Evolutionary conservation across 805 yeast genomes (phyloP).

Genomic region (Wickerhamiella bombiphila): DNA sequence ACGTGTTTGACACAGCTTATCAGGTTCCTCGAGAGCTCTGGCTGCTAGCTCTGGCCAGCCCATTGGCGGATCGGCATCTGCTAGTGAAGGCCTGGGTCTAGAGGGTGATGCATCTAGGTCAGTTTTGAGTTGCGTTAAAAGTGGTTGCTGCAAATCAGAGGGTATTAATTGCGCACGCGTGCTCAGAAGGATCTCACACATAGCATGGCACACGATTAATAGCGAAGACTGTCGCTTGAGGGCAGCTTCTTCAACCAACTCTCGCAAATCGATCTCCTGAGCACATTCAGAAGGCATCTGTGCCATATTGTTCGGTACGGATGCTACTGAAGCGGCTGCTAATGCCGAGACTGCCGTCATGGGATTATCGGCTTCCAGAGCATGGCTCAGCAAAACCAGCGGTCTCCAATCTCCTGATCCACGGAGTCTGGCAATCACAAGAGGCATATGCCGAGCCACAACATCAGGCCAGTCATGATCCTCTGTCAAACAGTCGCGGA

Average conservation of each 20-base stretch:
- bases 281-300: not conserved
- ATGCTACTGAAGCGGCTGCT: slow-evolving; percentile 15
- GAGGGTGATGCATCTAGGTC: not conserved
- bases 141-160: not conserved
- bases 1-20: not conserved
- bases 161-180: not conserved
- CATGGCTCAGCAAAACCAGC: slow-evolving; percentile 25
- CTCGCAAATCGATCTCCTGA: not conserved
- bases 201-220: not conserved
- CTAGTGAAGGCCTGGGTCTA: not conserved
- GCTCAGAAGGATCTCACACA: not conserved
- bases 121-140: not conserved
- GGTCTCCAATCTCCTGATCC: slow-evolving; percentile 21
- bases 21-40: not conserved
- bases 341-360: slow-evolving; percentile 26
- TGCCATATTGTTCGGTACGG: not conserved
- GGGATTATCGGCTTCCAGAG: slow-evolving; percentile 23
- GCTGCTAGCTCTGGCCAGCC: not conserved
- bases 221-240: not conserved
- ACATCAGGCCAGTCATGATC: slow-evolving; percentile 24
- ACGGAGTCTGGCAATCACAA: slow-evolving; percentile 15
- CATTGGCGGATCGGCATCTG: not conserved
- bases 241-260: not conserved
- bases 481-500: slow-evolving; percentile 26
- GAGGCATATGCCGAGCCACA: slow-evolving; percentile 16